A percentile compares a stretch with the other conserved stretches of the same genome.
Evolutionary conservation across 257 asterid species (phyloP).

Genomic region (Hygrophila difformis): DNA sequence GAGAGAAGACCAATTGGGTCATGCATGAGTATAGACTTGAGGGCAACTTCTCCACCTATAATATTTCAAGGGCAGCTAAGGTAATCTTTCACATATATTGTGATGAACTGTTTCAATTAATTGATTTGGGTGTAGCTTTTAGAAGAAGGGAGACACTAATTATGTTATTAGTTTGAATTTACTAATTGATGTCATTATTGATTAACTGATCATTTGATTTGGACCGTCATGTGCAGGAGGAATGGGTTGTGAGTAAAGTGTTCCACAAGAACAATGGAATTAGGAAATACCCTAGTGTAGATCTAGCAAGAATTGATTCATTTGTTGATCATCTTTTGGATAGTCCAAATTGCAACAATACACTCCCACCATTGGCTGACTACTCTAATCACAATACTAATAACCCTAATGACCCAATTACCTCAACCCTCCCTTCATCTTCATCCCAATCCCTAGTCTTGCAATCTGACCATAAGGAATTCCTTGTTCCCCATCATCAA

Average conservation of each 20-base stretch:
- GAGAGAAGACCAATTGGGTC: slow-evolving; percentile 76
- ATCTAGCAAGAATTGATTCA: slow-evolving; percentile 35
- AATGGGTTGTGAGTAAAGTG: slow-evolving; percentile 67
- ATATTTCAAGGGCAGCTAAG: slow-evolving; percentile 58
- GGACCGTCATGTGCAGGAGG: slow-evolving; percentile 31
- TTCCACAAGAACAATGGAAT: slow-evolving; percentile 41
- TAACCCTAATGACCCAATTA: no score
- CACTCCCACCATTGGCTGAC: slow-evolving; percentile 45
- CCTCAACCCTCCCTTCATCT: no score
- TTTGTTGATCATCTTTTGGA: slow-evolving; percentile 45
- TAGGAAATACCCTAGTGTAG: slow-evolving; percentile 27
- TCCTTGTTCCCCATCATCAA: no score
- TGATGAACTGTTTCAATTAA: no score
- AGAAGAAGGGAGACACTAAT: no score
- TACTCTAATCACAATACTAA: no score
- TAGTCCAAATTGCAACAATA: slow-evolving; percentile 20
- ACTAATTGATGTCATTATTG: no score
- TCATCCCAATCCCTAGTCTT: no score
- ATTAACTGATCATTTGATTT: no score
- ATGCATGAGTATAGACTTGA: slow-evolving; percentile 80
- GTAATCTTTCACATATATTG: slow-evolving; percentile 9
- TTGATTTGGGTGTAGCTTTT: no score
- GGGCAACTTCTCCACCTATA: slow-evolving; percentile 21
- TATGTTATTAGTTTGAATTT: no score
- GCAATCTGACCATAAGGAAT: no score